Conservation (phyloP, 2,329 filamentous ascomycete species). For the Pestalotiopsis sp. region DNA sequence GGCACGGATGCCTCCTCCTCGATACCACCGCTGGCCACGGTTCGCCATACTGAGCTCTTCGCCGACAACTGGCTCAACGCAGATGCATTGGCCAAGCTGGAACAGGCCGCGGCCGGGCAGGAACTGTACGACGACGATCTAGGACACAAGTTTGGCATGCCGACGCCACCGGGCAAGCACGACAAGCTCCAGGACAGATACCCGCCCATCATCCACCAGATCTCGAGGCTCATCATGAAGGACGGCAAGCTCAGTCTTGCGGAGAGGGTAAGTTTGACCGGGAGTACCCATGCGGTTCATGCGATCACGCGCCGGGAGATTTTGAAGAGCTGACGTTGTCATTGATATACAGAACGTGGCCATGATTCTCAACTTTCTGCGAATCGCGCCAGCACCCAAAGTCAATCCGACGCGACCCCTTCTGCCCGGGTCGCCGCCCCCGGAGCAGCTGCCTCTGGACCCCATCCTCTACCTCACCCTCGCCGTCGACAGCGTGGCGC, state of each 20-base stretch:
- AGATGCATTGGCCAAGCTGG: slow-evolving; percentile 28
- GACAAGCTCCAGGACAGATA: slow-evolving; percentile 79
- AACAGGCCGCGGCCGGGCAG: slow-evolving; percentile 29
- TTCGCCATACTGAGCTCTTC: slow-evolving; percentile 23
- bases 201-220: slow-evolving; percentile 80
- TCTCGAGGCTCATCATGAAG: slow-evolving; percentile 89
- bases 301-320: neutral
- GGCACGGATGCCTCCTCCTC: neutral
- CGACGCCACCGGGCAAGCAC: slow-evolving; percentile 55
- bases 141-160: slow-evolving; percentile 80
- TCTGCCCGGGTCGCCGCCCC: slow-evolving; percentile 75
- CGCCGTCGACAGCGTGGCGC: slow-evolving; percentile 90
- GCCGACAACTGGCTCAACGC: slow-evolving; percentile 31
- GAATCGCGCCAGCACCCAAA: slow-evolving; percentile 79
- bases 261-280: slow-evolving; percentile 69
- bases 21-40: slow-evolving; percentile 16
- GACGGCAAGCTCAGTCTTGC: slow-evolving; percentile 89
- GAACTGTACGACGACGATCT: slow-evolving; percentile 35
- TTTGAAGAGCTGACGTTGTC: neutral
- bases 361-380: slow-evolving; percentile 79
- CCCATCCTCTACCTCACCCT: slow-evolving; percentile 87
- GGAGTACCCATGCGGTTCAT: neutral
- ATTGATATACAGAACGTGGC: slow-evolving; percentile 71
- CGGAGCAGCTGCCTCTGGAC: slow-evolving; percentile 81
- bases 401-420: slow-evolving; percentile 72